Conservation (phyloP, 345 rosid species). For the Isatis tinctoria region DNA sequence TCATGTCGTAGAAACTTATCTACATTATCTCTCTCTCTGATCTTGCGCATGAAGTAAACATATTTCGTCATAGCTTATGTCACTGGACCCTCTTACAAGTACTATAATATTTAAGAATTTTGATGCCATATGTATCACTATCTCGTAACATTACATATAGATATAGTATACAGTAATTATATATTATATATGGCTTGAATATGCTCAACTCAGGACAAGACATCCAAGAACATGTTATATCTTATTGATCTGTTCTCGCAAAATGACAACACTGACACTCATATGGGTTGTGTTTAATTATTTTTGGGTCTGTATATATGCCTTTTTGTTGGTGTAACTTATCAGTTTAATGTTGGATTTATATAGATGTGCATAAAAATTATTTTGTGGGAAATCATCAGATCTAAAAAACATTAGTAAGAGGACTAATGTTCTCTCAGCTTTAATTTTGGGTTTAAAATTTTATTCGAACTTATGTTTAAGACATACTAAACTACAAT, state of each 20-base stretch:
- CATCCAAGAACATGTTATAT: constrained; percentile 28
- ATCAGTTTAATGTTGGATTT: not conserved
- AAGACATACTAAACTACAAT: not conserved
- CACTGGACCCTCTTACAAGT: not conserved
- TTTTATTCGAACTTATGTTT: not conserved
- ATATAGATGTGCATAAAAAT: not conserved
- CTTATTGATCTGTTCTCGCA: constrained; percentile 17
- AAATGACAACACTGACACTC: constrained; percentile 34
- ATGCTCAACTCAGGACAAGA: constrained; percentile 24
- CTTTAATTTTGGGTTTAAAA: not conserved
- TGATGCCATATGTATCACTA: constrained; percentile 6
- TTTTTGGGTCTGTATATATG: constrained; percentile 17
- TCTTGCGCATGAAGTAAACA: constrained; percentile 20
- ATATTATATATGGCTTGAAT: not conserved
- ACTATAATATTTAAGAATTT: not conserved
- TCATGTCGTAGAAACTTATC: constrained; percentile 12
- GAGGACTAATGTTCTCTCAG: not conserved
- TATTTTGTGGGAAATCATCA: not conserved
- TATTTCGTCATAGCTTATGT: constrained; percentile 17
- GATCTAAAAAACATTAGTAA: constrained; percentile 3
- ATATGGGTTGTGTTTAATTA: constrained; percentile 32
- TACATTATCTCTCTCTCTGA: not conserved
- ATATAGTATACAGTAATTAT: not conserved
- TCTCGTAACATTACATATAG: not conserved
- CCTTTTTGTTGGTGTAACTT: not conserved